A percentile compares a stretch with the other conserved stretches of the same genome.
phyloP scores from a whole-genome alignment of 176 grass and related monocot species.

The Carex scoparia region DNA sequence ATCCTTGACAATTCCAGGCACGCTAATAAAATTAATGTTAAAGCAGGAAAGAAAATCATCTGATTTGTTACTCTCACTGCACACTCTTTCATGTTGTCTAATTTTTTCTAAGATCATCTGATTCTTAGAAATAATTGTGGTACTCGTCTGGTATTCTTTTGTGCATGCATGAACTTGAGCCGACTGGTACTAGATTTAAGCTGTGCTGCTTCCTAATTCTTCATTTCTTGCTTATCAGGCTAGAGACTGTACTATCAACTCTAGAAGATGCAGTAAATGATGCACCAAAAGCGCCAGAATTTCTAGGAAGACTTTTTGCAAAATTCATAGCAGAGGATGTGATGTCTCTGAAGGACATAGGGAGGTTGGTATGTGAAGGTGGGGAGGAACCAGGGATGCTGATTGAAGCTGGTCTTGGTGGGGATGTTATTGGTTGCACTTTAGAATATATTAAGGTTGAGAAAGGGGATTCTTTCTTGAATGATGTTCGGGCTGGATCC shows the following conservation, averaged over 20 bases:
- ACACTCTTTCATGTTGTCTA: neutral
- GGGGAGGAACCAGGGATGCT: constrained; percentile 67
- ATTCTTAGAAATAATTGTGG: neutral
- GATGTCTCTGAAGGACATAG: constrained; percentile 52
- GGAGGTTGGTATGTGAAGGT: constrained; percentile 61
- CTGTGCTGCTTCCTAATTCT: neutral
- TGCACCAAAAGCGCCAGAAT: constrained; percentile 76
- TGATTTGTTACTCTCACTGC: neutral
- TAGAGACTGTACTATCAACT: constrained; percentile 49
- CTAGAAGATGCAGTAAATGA: constrained; percentile 91
- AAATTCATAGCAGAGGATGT: constrained; percentile 60
- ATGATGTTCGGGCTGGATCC: constrained; percentile 54
- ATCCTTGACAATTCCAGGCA: neutral
- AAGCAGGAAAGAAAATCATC: neutral
- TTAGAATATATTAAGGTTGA: constrained; percentile 51
- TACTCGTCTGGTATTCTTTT: neutral
- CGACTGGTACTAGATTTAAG: neutral
- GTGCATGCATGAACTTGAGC: neutral
- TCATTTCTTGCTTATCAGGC: constrained; percentile 31
- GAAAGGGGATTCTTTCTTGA: constrained; percentile 70
- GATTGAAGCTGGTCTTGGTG: constrained; percentile 54
- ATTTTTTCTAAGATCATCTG: neutral
- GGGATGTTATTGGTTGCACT: constrained; percentile 58
- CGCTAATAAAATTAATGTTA: neutral
- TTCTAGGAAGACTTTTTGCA: constrained; percentile 69